These are phyloP conservation scores for Penicillium atrosanguineum DNA, from an alignment of 495 filamentous ascomycete species.

Conservation along the genomic window DNA sequence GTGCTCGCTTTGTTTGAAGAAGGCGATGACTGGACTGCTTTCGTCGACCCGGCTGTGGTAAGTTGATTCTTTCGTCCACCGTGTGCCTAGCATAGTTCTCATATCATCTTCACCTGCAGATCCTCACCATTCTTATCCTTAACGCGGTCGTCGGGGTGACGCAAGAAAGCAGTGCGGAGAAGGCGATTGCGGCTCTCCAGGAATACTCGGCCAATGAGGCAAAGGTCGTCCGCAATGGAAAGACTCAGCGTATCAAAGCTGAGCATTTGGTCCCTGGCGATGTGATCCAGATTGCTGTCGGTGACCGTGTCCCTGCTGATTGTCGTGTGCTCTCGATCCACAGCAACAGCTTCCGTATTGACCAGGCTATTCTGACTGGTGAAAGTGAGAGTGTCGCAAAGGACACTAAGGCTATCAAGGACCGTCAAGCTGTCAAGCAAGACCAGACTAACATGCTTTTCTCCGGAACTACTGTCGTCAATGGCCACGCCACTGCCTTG, in stretches of 20 bases:
- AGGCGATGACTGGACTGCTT: conserved; percentile 92
- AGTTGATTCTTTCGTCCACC: conserved; percentile 24
- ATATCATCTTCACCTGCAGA: conserved; percentile 48
- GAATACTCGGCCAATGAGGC: conserved; percentile 99
- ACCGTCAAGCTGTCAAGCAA: conserved; percentile 88
- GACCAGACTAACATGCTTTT: conserved; percentile 98
- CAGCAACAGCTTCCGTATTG: conserved; percentile 94
- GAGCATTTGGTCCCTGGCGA: conserved; percentile 97
- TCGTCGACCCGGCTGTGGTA: conserved; percentile 95
- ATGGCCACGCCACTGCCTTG: conserved; percentile 86
- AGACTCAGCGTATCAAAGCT: conserved; percentile 74
- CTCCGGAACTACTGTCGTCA: conserved; percentile 96
- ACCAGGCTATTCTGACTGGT: conserved; percentile 96
- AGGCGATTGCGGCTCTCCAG: conserved; percentile 96
- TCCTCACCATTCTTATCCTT: conserved; percentile 93
- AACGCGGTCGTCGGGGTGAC: conserved; percentile 97
- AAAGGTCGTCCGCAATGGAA: conserved; percentile 81
- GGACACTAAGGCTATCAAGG: conserved; percentile 64
- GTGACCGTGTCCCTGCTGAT: conserved; percentile 95
- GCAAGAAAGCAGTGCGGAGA: conserved; percentile 97
- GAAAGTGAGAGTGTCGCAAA: conserved; percentile 98
- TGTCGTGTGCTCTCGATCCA: conserved; percentile 87
- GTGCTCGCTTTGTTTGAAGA: conserved; percentile 92
- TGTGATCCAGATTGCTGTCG: conserved; percentile 83
- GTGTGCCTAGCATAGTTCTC: conserved; percentile 9